Evolutionary conservation across 2,329 filamentous ascomycete genomes (phyloP), one percentile per base, ranked within the genome.

Genomic region (Fusarium transvaalense): DNA sequence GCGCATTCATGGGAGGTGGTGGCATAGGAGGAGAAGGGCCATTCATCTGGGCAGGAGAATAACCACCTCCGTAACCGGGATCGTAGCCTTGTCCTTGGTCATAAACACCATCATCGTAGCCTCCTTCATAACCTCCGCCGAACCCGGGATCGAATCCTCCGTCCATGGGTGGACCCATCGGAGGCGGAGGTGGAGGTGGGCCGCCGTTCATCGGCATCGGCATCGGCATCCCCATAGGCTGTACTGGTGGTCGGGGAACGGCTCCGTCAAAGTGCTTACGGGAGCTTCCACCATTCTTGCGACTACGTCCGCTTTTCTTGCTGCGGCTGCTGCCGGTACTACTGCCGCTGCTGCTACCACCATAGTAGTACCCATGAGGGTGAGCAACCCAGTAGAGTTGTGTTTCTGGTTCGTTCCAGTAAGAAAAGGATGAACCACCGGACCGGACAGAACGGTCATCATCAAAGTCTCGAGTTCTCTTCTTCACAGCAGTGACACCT

Each of bases 211-310:
- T 66, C 14, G 71, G 71, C 12, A 48, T 51, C 23, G 47, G 48
- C 48, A 52, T 54, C 6, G 58, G 67, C 68, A 68, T 61, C 37
- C 42, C 42, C 52, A 56, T 56, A 5, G 57, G 60, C 17, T 62
- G 57, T 25, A 62, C 60, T 14, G 68, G 56, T n/a, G 68, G 62
- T 34, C 67, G 57, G 14, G 71, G 71, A 13, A 74, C 57, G 14
- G 69, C 71, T 27, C 70, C 71, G 19, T 74, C 60, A 46, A 73
- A 74, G 51, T 74, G 71, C 45, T 74, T 73, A 35, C 66, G 71
- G 39, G 66, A 66, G 14, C 66, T 55, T 19, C 61, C 52, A 15
- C 66, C 51, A 15, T 27, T 50, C 42, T 68, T 74, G 29, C 71
- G 68, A 43, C 71, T 60, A 21, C 66, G 63, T 48, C 66, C 58